Evolutionary conservation across 2,329 filamentous ascomycete species (phyloP), one percentile per base, ranked within the genome.

Genomic region (Scytalidium sp.): DNA sequence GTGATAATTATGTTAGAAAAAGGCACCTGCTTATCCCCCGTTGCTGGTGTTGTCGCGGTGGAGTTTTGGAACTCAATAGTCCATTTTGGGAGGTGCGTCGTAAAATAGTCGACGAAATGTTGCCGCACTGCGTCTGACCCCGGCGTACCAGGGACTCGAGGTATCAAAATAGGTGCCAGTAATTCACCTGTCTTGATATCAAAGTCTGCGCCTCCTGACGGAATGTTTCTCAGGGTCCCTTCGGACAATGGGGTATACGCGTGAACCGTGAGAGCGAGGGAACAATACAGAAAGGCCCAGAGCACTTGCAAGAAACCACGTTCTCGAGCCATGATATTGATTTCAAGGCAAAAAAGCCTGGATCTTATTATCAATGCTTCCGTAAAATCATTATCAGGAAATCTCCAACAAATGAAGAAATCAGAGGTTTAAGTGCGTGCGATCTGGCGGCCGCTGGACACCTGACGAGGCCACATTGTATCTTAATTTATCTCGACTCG

Each of bases 1-100:
- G 84, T 87, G 50, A 93, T 84, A 52, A 97, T 88, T 50, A 97
- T 75, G 65, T 97, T 99, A 47, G 81, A 75, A 66, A 99, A 97
- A 0, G 90, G 90, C 0, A 97, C 75, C 6, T 88, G 76, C 48
- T 76, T 76, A 50, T 83, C 76, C 5, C 84, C 84, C 0, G 87
- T 89, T 0, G 81, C 81, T 0, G 93, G 93, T 0, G 93, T 97
- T 56, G 78, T 87, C 22, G 85, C 81, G 0, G 90, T 93, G n/a
- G 88, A 91, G 70, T 97, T 97, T 64, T 99, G 93, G 71, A 90
- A 89, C 43, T 85, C 78, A 41, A 96, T 67, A 4, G 74, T 79
- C 94, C 94, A 99, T 29, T 80, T 72, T 1, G 93, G 91, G 19
- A 97, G 80, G 17, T 84, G 74, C 5, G 74, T 75, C 45, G 70